Conservation (phyloP, 2,329 filamentous ascomycete species). For the Curvularia eragrostidis region DNA sequence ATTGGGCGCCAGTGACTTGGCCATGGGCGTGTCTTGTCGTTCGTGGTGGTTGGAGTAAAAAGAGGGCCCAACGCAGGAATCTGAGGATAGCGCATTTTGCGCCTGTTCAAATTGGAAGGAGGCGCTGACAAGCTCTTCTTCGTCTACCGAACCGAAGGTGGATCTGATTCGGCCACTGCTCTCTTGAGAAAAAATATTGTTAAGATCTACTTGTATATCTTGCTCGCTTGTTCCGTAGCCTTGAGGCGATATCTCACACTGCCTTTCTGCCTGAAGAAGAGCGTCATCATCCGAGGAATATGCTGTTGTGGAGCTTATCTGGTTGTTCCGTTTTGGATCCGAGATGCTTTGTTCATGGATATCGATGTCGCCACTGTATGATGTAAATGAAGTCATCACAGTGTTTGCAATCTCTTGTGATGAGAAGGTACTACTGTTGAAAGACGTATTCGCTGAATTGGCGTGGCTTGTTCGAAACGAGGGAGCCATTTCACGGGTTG, state of each 20-base stretch:
- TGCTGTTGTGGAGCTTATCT: slow-evolving; percentile 30
- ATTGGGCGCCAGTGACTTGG: neutral
- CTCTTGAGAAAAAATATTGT: slow-evolving; percentile 20
- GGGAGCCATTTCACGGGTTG: slow-evolving; percentile 27
- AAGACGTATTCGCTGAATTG: slow-evolving; percentile 29
- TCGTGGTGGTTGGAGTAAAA: neutral
- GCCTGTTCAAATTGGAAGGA: slow-evolving; percentile 23
- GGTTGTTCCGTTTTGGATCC: slow-evolving; percentile 14
- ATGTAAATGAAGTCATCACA: slow-evolving; percentile 37
- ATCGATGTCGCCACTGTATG: slow-evolving; percentile 12
- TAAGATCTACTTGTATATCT: slow-evolving; percentile 9
- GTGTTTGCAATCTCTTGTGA: slow-evolving; percentile 33
- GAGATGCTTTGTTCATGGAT: slow-evolving; percentile 3
- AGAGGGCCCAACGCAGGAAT: neutral
- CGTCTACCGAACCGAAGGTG: slow-evolving; percentile 38
- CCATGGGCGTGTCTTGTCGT: neutral
- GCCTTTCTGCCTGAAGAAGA: slow-evolving; percentile 12
- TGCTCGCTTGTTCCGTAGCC: slow-evolving; percentile 5
- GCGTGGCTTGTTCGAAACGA: slow-evolving; percentile 26
- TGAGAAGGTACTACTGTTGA: slow-evolving; percentile 30
- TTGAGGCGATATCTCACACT: slow-evolving; percentile 18
- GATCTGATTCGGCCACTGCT: slow-evolving; percentile 28
- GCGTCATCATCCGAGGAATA: slow-evolving; percentile 30
- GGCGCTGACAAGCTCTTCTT: slow-evolving; percentile 25
- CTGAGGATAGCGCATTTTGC: neutral